Conservation (phyloP, 2,329 filamentous ascomycete genomes). For the Westerdykella sp. region DNA sequence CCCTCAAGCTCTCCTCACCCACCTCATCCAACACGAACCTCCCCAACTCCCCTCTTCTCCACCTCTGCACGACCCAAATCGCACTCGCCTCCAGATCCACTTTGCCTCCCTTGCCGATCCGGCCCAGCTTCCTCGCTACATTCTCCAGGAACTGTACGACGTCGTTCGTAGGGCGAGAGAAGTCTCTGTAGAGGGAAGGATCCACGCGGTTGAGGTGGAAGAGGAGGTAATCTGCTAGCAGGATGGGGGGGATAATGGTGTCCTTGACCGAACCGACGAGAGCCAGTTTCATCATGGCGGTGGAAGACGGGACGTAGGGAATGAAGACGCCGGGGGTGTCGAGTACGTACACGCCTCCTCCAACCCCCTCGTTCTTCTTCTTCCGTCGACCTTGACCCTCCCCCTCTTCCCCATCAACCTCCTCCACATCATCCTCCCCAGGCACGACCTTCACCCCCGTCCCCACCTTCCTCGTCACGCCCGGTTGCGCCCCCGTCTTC, state of each 20-base stretch:
- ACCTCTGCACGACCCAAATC: slow-evolving; percentile 73
- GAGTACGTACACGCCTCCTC: slow-evolving; percentile 68
- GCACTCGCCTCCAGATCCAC: slow-evolving; percentile 69
- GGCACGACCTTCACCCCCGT: slow-evolving; percentile 72
- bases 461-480: slow-evolving; percentile 79
- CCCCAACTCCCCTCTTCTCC: slow-evolving; percentile 71
- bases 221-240: slow-evolving; percentile 83
- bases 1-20: slow-evolving; percentile 53
- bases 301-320: slow-evolving; percentile 77
- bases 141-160: slow-evolving; percentile 63
- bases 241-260: slow-evolving; percentile 68
- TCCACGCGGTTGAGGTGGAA: slow-evolving; percentile 70
- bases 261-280: slow-evolving; percentile 88
- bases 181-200: slow-evolving; percentile 57
- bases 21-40: slow-evolving; percentile 75
- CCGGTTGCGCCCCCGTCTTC: slow-evolving; percentile 77
- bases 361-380: slow-evolving; percentile 37
- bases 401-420: slow-evolving; percentile 7
- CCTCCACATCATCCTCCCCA: slow-evolving; percentile 43
- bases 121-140: slow-evolving; percentile 68
- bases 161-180: slow-evolving; percentile 73
- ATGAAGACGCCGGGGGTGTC: slow-evolving; percentile 96
- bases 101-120: slow-evolving; percentile 65
- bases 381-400: slow-evolving; percentile 14
- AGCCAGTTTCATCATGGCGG: slow-evolving; percentile 92